Conservation (phyloP, 257 asterid genomes). For the Voacanga thouarsii region DNA sequence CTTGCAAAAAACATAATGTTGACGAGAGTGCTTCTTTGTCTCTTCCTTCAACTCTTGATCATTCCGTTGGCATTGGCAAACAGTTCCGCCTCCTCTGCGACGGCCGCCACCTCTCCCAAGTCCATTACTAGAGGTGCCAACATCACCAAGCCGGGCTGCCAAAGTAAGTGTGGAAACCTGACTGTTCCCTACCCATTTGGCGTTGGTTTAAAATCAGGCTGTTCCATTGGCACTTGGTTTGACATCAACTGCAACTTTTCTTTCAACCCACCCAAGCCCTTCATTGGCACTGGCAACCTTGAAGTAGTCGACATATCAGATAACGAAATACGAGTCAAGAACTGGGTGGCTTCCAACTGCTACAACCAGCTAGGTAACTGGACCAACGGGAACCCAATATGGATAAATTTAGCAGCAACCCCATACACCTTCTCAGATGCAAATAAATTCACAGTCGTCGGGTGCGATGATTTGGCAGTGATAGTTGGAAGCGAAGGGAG, state of each 20-base stretch:
- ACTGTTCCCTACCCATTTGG: slow-evolving; percentile 33
- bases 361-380: slow-evolving; percentile 12
- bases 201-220: slow-evolving; percentile 17
- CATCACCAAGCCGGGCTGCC: slow-evolving; percentile 25
- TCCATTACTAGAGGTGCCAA: slow-evolving; percentile 10
- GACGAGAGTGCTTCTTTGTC: neutral
- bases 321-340: slow-evolving; percentile 12
- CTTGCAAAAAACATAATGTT: no score
- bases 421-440: slow-evolving; percentile 33
- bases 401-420: neutral
- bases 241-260: slow-evolving; percentile 17
- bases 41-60: neutral
- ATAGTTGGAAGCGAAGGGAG: slow-evolving; percentile 24
- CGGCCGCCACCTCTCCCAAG: neutral
- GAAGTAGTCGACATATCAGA: slow-evolving; percentile 17
- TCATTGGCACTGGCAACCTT: neutral
- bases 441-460: slow-evolving; percentile 38
- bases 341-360: slow-evolving; percentile 10
- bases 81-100: neutral
- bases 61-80: neutral
- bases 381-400: neutral
- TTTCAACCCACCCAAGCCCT: slow-evolving; percentile 15
- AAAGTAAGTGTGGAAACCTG: slow-evolving; percentile 24
- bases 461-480: slow-evolving; percentile 46
- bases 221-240: slow-evolving; percentile 11